These are phyloP conservation scores for Blastobotrys elegans DNA, from an alignment of 1,139 yeast species.

Conservation along the genomic window DNA sequence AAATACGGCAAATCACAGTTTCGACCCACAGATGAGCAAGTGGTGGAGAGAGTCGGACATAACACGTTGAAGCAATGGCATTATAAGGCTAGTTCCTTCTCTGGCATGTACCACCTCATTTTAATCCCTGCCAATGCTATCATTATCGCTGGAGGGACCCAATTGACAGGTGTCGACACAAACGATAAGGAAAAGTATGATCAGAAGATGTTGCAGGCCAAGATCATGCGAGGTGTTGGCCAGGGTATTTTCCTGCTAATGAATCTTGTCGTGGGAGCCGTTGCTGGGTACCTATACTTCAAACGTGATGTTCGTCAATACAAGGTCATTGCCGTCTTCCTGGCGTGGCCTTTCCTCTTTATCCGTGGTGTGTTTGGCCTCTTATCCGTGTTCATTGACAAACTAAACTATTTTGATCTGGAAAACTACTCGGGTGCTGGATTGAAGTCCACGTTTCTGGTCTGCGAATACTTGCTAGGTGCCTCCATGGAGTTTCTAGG, in stretches of 20 bases:
- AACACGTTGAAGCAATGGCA: not conserved
- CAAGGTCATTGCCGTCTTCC: constrained; percentile 15
- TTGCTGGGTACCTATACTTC: constrained; percentile 10
- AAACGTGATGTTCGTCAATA: constrained; percentile 12
- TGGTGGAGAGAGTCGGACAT: not conserved
- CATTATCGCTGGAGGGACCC: constrained; percentile 25
- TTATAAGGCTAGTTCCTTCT: constrained; percentile 8
- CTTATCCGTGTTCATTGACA: constrained; percentile 18
- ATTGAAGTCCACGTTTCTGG: constrained; percentile 16
- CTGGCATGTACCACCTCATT: constrained; percentile 20
- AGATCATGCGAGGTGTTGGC: constrained; percentile 24
- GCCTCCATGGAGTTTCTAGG: constrained; percentile 21
- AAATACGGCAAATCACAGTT: constrained; percentile 6
- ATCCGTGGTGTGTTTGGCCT: constrained; percentile 27
- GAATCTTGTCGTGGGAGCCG: constrained; percentile 12
- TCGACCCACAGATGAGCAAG: constrained; percentile 10
- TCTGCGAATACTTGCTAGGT: constrained; percentile 22
- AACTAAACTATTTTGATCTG: constrained; percentile 20
- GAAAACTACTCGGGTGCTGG: constrained; percentile 19
- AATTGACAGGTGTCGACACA: constrained; percentile 16
- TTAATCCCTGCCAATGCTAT: constrained; percentile 26
- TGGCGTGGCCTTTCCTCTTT: constrained; percentile 24
- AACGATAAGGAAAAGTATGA: constrained; percentile 4
- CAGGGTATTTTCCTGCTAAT: constrained; percentile 24
- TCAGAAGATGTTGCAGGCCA: constrained; percentile 15